A percentile compares a stretch with the other conserved stretches of the same genome.
Evolutionary conservation across 345 rosid species (phyloP).

Genomic region (Salix koriyanagi): DNA sequence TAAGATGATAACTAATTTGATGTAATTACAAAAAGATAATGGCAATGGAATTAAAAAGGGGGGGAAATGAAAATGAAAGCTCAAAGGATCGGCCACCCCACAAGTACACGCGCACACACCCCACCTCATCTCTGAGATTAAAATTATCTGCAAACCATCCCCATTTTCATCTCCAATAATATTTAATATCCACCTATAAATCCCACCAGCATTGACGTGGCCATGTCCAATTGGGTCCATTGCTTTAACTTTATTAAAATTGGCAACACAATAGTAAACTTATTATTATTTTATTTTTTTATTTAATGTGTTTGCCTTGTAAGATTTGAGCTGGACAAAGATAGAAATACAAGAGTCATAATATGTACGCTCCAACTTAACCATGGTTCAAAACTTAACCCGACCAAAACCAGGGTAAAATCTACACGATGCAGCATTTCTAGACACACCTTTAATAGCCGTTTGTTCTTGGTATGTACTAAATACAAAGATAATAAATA

Average conservation of each 20-base stretch:
- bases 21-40: neutral
- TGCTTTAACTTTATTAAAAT: neutral
- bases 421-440: no score
- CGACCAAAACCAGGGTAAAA: neutral
- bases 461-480: neutral
- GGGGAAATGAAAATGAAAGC: neutral
- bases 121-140: conserved; percentile 11
- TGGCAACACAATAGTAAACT: neutral
- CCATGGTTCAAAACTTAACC: conserved; percentile 13
- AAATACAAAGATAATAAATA: neutral
- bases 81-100: neutral
- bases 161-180: neutral
- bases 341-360: conserved; percentile 21
- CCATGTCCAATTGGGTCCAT: conserved; percentile 15
- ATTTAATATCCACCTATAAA: conserved; percentile 17
- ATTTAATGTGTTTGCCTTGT: neutral
- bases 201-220: conserved; percentile 23
- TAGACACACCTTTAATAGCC: neutral
- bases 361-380: conserved; percentile 28
- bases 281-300: neutral
- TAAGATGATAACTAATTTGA: neutral
- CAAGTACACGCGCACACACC: conserved; percentile 4
- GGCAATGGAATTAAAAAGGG: neutral
- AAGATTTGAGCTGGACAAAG: conserved; percentile 41
- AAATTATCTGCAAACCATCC: conserved; percentile 1